Percentiles rank a stretch among this genome's conserved stretches.
Conservation (phyloP, 768 basidiomycete species). For the Gymnopilus junonius region DNA sequence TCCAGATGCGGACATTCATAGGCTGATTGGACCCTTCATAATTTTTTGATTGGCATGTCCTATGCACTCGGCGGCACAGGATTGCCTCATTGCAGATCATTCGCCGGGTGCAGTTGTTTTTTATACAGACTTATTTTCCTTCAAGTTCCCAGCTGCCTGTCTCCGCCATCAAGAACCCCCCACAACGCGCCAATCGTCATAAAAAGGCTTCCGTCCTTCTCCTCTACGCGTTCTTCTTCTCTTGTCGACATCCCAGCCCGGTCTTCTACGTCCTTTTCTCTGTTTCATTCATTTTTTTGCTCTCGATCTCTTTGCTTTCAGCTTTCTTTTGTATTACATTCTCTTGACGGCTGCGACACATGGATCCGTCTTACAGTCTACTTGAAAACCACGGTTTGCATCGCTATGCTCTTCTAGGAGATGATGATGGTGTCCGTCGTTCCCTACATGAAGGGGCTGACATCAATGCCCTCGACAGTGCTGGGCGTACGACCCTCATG, state of each 20-base stretch:
- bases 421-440: conserved; percentile 53
- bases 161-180: conserved; percentile 14
- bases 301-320: background rate
- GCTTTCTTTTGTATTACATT: background rate
- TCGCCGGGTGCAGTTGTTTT: conserved; percentile 9
- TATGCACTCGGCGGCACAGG: conserved; percentile 15
- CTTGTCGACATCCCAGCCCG: background rate
- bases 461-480: conserved; percentile 65
- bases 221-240: background rate
- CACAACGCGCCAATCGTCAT: conserved; percentile 6
- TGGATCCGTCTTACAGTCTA: conserved; percentile 29
- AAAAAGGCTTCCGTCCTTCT: background rate
- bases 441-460: conserved; percentile 66
- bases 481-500: conserved; percentile 66
- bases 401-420: conserved; percentile 59
- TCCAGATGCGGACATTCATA: conserved; percentile 13
- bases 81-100: conserved; percentile 21
- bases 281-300: background rate
- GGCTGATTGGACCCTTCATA: background rate
- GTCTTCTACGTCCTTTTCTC: background rate
- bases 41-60: conserved; percentile 20
- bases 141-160: conserved; percentile 2
- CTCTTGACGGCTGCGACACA: conserved; percentile 17
- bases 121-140: conserved; percentile 18
- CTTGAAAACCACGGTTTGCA: conserved; percentile 50